phyloP scores from a whole-genome alignment of 306 rosid species.

The Alnus rubra region DNA sequence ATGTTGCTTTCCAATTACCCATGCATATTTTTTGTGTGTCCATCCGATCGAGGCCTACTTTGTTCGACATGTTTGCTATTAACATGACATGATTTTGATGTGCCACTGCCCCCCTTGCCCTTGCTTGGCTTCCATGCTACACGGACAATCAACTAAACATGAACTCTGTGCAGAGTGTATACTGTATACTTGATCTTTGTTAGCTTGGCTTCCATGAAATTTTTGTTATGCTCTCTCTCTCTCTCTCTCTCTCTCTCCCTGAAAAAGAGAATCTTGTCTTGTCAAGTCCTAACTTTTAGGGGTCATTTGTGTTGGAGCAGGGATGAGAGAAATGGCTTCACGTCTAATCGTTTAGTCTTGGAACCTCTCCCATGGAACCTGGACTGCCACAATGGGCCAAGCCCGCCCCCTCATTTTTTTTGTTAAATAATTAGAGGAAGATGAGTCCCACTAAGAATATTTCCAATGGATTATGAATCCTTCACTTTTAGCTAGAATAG shows the following conservation, averaged over 20 bases:
- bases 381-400: slow-evolving; percentile 13
- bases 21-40: neutral
- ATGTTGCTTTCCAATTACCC: neutral
- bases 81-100: neutral
- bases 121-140: neutral
- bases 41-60: too few relatives aligned
- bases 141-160: slow-evolving; percentile 7
- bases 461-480: too few relatives aligned
- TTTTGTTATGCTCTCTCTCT: neutral
- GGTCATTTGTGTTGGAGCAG: neutral
- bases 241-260: too few relatives aligned
- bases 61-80: neutral
- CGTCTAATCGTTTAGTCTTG: too few relatives aligned
- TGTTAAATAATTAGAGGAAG: neutral
- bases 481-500: too few relatives aligned
- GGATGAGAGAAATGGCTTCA: neutral
- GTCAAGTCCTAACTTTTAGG: neutral
- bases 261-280: neutral
- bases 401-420: neutral
- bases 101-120: neutral
- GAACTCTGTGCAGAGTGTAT: neutral
- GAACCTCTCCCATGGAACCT: slow-evolving; percentile 1
- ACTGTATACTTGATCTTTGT: too few relatives aligned
- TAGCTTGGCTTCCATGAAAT: slow-evolving; percentile 4
- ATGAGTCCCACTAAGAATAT: neutral